These are phyloP conservation scores for Sclerotinia borealis DNA, from an alignment of 2,329 filamentous ascomycete genomes.

Conservation along the genomic window DNA sequence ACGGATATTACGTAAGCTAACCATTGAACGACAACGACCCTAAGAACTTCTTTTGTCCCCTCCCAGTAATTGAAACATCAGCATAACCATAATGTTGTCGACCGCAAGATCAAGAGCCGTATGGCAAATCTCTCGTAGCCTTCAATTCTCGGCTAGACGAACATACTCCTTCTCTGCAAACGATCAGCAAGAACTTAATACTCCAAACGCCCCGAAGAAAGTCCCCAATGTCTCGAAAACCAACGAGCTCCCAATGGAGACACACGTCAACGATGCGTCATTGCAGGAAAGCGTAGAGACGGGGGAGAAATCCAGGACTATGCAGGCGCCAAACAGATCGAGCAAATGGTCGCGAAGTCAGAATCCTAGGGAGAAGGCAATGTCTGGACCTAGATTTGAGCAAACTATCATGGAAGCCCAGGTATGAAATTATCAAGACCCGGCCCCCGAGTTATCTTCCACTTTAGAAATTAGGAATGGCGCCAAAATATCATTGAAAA, in stretches of 20 bases:
- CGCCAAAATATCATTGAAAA: background rate
- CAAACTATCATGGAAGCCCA: constrained; percentile 91
- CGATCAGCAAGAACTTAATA: constrained; percentile 35
- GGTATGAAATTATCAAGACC: constrained; percentile 48
- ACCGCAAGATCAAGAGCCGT: constrained; percentile 36
- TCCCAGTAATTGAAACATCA: constrained; percentile 25
- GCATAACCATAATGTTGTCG: constrained; percentile 41
- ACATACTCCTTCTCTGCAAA: constrained; percentile 42
- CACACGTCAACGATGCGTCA: constrained; percentile 44
- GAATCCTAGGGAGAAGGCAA: constrained; percentile 71
- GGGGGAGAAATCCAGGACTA: constrained; percentile 25
- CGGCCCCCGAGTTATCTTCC: background rate
- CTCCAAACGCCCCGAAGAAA: constrained; percentile 41
- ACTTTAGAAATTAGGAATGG: background rate
- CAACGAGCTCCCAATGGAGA: constrained; percentile 49
- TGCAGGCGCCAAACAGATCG: constrained; percentile 80
- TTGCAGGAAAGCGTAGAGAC: constrained; percentile 50
- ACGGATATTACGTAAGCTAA: constrained; percentile 2
- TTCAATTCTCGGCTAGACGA: constrained; percentile 24
- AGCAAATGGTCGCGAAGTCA: constrained; percentile 83
- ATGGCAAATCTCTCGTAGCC: constrained; percentile 35
- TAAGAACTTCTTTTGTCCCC: background rate
- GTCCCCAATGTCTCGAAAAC: constrained; percentile 53
- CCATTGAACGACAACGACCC: constrained; percentile 4
- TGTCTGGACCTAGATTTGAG: constrained; percentile 93